Evolutionary conservation across 176 grass and related monocot species (phyloP).

Genomic region (Cymbopogon citratus): DNA sequence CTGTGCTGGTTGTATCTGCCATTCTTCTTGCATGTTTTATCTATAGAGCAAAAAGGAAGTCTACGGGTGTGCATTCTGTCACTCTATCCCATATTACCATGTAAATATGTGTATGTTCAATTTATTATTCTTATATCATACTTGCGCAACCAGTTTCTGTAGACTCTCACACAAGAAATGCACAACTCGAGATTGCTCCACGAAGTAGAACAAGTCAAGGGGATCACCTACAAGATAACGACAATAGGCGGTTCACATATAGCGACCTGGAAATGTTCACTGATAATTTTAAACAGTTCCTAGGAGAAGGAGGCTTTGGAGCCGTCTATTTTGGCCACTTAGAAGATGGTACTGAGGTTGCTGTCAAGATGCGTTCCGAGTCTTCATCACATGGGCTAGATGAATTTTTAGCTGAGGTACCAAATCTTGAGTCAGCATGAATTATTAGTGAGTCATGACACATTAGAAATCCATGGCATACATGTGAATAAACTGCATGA

Average conservation of each 20-base stretch:
- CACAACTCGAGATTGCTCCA: neutral
- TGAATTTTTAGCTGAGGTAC: conserved; percentile 4
- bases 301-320: conserved; percentile 33
- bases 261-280: conserved; percentile 2
- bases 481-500: too few species aligned
- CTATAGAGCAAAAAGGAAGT: neutral
- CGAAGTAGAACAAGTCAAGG: neutral
- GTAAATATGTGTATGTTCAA: neutral
- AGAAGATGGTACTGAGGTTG: conserved; percentile 16
- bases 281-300: neutral
- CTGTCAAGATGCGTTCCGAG: conserved; percentile 13
- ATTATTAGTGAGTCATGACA: neutral
- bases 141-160: neutral
- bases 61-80: neutral
- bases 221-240: neutral
- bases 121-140: neutral
- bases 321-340: conserved; percentile 12
- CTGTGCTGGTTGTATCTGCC: neutral
- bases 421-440: neutral
- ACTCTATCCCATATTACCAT: neutral
- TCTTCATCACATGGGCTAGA: neutral
- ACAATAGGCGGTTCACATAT: conserved; percentile 11
- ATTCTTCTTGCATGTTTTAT: neutral
- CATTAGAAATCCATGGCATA: too few species aligned
- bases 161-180: neutral